Percentiles rank a stretch among this genome's conserved stretches.
Evolutionary conservation across 2,329 filamentous ascomycete species (phyloP).

Genomic region (Stagonosporopsis chrysanthemi): DNA sequence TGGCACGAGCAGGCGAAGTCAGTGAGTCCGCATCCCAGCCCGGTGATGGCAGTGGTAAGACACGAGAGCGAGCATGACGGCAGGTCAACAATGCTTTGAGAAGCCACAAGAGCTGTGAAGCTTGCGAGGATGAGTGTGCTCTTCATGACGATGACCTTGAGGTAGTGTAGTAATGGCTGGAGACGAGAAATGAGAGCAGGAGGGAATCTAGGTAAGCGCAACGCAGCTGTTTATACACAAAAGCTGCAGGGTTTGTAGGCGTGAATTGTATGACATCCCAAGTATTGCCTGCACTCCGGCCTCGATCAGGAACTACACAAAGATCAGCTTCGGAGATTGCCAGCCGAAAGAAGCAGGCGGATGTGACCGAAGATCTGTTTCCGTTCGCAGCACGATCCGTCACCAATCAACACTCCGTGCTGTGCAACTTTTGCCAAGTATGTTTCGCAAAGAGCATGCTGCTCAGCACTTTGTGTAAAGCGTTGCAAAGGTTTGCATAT

Average conservation of each 20-base stretch:
- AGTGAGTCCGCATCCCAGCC: constrained; percentile 51
- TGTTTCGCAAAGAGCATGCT: background rate
- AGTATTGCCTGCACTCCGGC: constrained; percentile 1
- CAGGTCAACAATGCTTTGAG: constrained; percentile 51
- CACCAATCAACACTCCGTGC: constrained; percentile 1
- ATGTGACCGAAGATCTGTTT: constrained; percentile 2
- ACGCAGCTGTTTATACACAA: constrained; percentile 8
- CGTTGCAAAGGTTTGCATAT: background rate
- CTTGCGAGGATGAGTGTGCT: constrained; percentile 38
- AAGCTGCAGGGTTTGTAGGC: background rate
- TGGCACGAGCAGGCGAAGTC: constrained; percentile 59
- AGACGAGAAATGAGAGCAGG: background rate
- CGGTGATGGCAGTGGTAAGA: constrained; percentile 27
- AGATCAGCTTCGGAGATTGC: constrained; percentile 12
- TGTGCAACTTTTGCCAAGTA: constrained; percentile 8
- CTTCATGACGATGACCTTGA: constrained; percentile 33
- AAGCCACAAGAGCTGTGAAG: constrained; percentile 48
- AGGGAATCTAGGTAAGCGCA: background rate
- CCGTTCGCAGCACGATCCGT: background rate
- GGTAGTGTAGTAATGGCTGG: background rate
- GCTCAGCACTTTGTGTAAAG: background rate
- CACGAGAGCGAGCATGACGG: constrained; percentile 53
- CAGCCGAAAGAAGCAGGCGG: constrained; percentile 14
- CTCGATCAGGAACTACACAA: background rate
- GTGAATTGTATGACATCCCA: background rate